Evolutionary conservation across 1,284 basidiomycete genomes (phyloP).

Genomic region (Chondrostereum purpureum): DNA sequence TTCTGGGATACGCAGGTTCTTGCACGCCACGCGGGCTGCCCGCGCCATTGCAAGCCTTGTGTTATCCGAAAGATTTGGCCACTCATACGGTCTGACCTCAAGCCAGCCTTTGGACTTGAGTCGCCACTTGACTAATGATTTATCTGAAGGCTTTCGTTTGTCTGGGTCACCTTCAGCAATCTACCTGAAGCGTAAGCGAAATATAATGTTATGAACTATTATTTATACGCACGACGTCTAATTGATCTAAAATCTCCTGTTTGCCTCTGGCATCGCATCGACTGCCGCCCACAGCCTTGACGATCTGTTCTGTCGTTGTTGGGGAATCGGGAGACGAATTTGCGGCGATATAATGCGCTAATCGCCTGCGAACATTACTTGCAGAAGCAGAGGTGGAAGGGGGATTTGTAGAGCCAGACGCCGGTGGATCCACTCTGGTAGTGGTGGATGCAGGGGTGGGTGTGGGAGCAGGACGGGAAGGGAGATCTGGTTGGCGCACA

Average conservation of each 20-base stretch:
- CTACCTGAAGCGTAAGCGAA: constrained; percentile 4
- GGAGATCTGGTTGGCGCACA: constrained; percentile 22
- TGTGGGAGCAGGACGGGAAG: constrained; percentile 14
- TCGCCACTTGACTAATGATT: constrained; percentile 36
- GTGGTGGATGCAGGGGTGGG: constrained; percentile 16
- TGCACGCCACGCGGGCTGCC: constrained; percentile 40
- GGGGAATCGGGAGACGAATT: constrained; percentile 20
- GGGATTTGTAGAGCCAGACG: constrained; percentile 21
- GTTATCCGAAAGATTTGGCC: constrained; percentile 37
- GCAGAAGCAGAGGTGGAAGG: constrained; percentile 20
- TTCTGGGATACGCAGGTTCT: constrained; percentile 44
- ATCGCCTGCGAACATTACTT: constrained; percentile 32
- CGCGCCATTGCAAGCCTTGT: constrained; percentile 43
- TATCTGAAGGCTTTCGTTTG: constrained; percentile 13
- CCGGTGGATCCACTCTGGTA: constrained; percentile 19
- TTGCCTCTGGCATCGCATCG: constrained; percentile 26
- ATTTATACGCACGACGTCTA: constrained; percentile 38
- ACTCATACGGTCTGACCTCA: constrained; percentile 63
- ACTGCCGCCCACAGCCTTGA: constrained; percentile 34
- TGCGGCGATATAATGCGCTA: constrained; percentile 51
- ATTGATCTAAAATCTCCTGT: constrained; percentile 34
- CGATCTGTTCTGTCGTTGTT: constrained; percentile 37
- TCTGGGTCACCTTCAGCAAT: constrained; percentile 37
- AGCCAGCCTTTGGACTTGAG: constrained; percentile 53
- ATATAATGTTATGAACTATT: constrained; percentile 2